These are phyloP conservation scores for Ceratocystiopsis sp. DNA, from an alignment of 2,329 filamentous ascomycete genomes.

Conservation along the genomic window DNA sequence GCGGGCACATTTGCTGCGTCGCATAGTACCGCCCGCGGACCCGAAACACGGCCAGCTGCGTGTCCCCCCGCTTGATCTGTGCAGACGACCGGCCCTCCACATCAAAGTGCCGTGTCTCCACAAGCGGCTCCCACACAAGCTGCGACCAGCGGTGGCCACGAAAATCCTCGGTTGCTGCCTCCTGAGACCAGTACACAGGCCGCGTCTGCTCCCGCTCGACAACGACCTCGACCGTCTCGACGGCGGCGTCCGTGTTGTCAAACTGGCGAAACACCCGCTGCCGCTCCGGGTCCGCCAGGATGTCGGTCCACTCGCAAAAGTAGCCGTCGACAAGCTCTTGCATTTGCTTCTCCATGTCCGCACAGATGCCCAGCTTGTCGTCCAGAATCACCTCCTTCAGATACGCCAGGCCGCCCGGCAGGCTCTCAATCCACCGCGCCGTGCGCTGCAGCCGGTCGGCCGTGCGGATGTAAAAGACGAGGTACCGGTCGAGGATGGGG, in stretches of 20 bases:
- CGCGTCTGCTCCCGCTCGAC: slow-evolving; percentile 55
- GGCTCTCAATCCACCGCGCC: slow-evolving; percentile 69
- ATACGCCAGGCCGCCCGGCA: slow-evolving; percentile 72
- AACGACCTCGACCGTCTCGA: slow-evolving; percentile 53
- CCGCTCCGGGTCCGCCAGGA: slow-evolving; percentile 51
- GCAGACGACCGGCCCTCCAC: slow-evolving; percentile 49
- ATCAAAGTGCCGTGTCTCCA: slow-evolving; percentile 52
- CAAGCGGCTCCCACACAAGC: slow-evolving; percentile 64
- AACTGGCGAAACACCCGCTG: slow-evolving; percentile 56
- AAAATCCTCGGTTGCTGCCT: slow-evolving; percentile 54
- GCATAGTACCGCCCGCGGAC: slow-evolving; percentile 67
- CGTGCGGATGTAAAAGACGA: slow-evolving; percentile 88
- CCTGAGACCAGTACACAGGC: slow-evolving; percentile 62
- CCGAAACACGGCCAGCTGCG: slow-evolving; percentile 76
- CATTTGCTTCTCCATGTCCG: slow-evolving; percentile 77
- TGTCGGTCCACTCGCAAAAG: slow-evolving; percentile 87
- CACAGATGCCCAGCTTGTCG: slow-evolving; percentile 73
- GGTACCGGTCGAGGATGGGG: slow-evolving; percentile 70
- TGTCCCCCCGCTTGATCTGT: slow-evolving; percentile 72
- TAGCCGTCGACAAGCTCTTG: slow-evolving; percentile 64
- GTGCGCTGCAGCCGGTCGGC: slow-evolving; percentile 82
- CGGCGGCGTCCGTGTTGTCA: slow-evolving; percentile 58
- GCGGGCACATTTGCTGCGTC: slow-evolving; percentile 87
- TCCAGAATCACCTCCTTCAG: slow-evolving; percentile 68
- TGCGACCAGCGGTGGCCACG: slow-evolving; percentile 39